These are phyloP conservation scores for Phyllosticta paracitricarpa DNA, from an alignment of 2,329 filamentous ascomycete genomes.

Conservation along the genomic window DNA sequence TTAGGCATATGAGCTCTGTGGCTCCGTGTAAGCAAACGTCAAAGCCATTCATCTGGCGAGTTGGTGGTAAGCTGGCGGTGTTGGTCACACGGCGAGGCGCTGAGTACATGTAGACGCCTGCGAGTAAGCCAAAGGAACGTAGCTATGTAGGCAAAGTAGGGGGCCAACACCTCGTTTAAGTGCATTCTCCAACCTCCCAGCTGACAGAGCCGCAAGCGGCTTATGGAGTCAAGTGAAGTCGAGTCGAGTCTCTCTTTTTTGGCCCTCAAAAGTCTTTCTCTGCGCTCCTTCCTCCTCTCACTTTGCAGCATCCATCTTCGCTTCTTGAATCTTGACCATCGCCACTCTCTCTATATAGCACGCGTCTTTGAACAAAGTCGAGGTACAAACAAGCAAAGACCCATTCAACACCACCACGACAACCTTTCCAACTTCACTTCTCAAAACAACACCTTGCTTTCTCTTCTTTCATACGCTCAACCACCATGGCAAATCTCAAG, in stretches of 20 bases:
- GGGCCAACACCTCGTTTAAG: neutral
- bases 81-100: neutral
- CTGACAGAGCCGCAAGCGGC: neutral
- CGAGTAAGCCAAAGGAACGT: neutral
- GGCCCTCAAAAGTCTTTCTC: neutral
- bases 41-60: neutral
- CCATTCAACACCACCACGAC: neutral
- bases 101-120: neutral
- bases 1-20: neutral
- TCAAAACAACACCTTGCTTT: neutral
- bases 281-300: neutral
- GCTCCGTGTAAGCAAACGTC: neutral
- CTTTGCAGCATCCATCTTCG: neutral
- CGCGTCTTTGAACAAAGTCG: neutral
- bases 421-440: neutral
- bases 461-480: neutral
- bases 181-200: neutral
- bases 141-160: neutral
- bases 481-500: neutral
- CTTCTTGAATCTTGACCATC: neutral
- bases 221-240: neutral
- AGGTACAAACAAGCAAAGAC: neutral
- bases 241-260: neutral
- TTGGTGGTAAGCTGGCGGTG: neutral
- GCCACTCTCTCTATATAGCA: neutral